Percentiles rank a stretch among this genome's conserved stretches.
Conservation (phyloP, 805 yeast species). For the Kodamaea nitidulidarum region DNA sequence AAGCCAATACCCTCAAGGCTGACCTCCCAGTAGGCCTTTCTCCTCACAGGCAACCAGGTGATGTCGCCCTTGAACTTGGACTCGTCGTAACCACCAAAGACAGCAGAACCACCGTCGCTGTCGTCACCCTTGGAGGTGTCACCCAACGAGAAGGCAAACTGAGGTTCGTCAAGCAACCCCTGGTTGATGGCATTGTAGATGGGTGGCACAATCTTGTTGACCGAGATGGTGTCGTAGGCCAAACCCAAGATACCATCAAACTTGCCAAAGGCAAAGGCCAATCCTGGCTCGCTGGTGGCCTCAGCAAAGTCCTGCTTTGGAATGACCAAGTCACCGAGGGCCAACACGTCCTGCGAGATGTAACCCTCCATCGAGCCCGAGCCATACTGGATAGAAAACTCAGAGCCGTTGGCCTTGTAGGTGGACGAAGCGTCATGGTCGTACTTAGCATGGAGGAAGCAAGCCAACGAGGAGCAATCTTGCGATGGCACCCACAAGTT, state of each 20-base stretch:
- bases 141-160: slow-evolving; percentile 89
- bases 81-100: slow-evolving; percentile 91
- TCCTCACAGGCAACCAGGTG: slow-evolving; percentile 95
- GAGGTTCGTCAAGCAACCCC: slow-evolving; percentile 78
- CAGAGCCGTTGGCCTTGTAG: slow-evolving; percentile 82
- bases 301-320: slow-evolving; percentile 94
- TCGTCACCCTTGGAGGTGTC: slow-evolving; percentile 61
- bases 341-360: slow-evolving; percentile 79
- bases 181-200: slow-evolving; percentile 80
- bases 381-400: slow-evolving; percentile 85
- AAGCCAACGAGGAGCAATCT: slow-evolving; percentile 90
- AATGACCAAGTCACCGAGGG: slow-evolving; percentile 79
- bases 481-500: slow-evolving; percentile 94
- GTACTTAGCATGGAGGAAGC: slow-evolving; percentile 89
- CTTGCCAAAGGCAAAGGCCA: slow-evolving; percentile 97
- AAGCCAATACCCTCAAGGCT: slow-evolving; percentile 84
- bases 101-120: slow-evolving; percentile 81
- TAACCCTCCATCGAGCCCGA: slow-evolving; percentile 91
- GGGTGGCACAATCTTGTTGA: slow-evolving; percentile 88
- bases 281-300: slow-evolving; percentile 95
- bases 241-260: slow-evolving; percentile 97
- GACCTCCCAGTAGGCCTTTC: slow-evolving; percentile 99
- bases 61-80: slow-evolving; percentile 75
- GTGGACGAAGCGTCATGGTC: slow-evolving; percentile 79
- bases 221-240: slow-evolving; percentile 89